These are phyloP conservation scores for Emericellopsis cladophorae DNA, from an alignment of 2,329 filamentous ascomycete species.

Conservation along the genomic window DNA sequence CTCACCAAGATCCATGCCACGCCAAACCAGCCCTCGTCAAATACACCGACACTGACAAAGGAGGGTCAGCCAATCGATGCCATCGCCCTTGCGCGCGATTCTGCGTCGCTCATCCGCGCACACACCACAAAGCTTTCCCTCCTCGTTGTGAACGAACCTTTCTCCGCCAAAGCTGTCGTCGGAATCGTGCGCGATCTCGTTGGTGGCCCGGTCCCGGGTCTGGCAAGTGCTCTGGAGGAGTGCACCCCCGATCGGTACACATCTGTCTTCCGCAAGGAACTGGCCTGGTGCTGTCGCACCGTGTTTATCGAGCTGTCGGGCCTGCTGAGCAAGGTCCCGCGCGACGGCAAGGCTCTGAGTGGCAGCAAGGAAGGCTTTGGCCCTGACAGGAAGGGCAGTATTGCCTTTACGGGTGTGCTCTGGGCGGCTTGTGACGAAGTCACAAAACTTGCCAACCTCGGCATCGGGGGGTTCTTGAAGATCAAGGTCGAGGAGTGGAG, in stretches of 20 bases:
- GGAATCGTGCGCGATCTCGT: slow-evolving; percentile 63
- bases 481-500: slow-evolving; percentile 61
- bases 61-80: slow-evolving; percentile 29
- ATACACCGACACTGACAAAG: slow-evolving; percentile 6
- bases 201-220: slow-evolving; percentile 57
- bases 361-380: slow-evolving; percentile 9
- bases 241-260: slow-evolving; percentile 53
- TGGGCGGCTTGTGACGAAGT: slow-evolving; percentile 78
- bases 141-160: slow-evolving; percentile 74
- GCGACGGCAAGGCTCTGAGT: slow-evolving; percentile 40
- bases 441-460: slow-evolving; percentile 47
- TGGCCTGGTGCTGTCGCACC: slow-evolving; percentile 44
- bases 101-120: slow-evolving; percentile 61
- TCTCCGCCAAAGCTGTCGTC: slow-evolving; percentile 63
- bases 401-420: slow-evolving; percentile 60
- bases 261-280: slow-evolving; percentile 46
- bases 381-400: slow-evolving; percentile 36
- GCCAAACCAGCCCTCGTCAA: background rate
- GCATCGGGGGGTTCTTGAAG: slow-evolving; percentile 58
- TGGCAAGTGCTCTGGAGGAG: slow-evolving; percentile 58
- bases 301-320: slow-evolving; percentile 50
- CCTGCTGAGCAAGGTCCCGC: slow-evolving; percentile 47
- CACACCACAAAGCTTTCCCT: slow-evolving; percentile 83
- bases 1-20: slow-evolving; percentile 24
- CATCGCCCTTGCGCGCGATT: slow-evolving; percentile 58